A percentile compares a stretch with the other conserved stretches of the same genome.
These are phyloP conservation scores for Fusarium xylarioides DNA, from an alignment of 2,329 filamentous ascomycete genomes.

Conservation along the genomic window DNA sequence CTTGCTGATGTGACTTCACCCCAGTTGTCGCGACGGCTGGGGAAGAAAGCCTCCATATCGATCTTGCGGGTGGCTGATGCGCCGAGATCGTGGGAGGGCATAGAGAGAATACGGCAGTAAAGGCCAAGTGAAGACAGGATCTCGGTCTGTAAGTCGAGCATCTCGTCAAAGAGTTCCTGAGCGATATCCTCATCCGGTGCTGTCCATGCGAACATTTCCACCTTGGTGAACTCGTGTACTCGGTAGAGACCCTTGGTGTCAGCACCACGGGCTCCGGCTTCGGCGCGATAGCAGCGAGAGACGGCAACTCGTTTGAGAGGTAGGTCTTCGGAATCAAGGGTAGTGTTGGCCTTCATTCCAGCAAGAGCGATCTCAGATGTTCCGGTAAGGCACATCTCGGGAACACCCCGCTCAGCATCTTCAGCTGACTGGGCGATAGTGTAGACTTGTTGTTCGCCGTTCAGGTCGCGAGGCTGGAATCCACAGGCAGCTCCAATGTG, in stretches of 20 bases:
- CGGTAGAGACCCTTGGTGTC: slow-evolving; percentile 96
- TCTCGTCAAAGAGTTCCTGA: slow-evolving; percentile 78
- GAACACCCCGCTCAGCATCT: slow-evolving; percentile 69
- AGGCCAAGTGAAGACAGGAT: slow-evolving; percentile 81
- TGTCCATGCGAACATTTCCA: slow-evolving; percentile 97
- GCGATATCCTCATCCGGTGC: slow-evolving; percentile 61
- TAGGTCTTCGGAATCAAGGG: slow-evolving; percentile 70
- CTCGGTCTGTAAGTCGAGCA: slow-evolving; percentile 86
- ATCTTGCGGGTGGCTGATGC: slow-evolving; percentile 87
- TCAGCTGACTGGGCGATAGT: slow-evolving; percentile 72
- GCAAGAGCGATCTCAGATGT: slow-evolving; percentile 96
- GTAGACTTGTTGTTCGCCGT: slow-evolving; percentile 94
- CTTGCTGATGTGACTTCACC: slow-evolving; percentile 93
- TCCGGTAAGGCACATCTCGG: slow-evolving; percentile 79
- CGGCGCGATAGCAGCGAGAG: slow-evolving; percentile 93
- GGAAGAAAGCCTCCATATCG: slow-evolving; percentile 96
- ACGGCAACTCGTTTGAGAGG: slow-evolving; percentile 84
- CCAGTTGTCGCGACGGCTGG: slow-evolving; percentile 77
- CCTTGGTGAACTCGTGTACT: slow-evolving; percentile 98
- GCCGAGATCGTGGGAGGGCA: slow-evolving; percentile 89
- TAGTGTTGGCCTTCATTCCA: slow-evolving; percentile 82
- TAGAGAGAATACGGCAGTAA: slow-evolving; percentile 88
- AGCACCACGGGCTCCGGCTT: slow-evolving; percentile 88
- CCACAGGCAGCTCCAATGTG: slow-evolving; percentile 92
- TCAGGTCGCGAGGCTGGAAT: slow-evolving; percentile 90